These are phyloP conservation scores for Metarhizium album DNA, from an alignment of 2,329 filamentous ascomycete genomes.

Conservation along the genomic window DNA sequence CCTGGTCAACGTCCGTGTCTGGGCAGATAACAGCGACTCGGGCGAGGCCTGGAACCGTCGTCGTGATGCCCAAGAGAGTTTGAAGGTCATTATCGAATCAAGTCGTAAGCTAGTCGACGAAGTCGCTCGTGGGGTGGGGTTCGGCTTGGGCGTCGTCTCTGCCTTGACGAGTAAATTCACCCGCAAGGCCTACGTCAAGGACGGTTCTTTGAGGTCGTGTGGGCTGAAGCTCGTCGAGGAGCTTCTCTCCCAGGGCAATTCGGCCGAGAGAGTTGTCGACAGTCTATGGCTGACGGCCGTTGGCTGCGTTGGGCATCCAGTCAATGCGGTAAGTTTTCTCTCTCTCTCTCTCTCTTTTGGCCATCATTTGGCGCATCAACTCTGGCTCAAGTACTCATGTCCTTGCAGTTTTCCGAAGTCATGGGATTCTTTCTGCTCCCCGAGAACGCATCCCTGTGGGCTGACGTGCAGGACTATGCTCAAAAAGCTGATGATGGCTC, in stretches of 20 bases:
- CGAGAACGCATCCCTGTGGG: constrained; percentile 30
- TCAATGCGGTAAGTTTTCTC: constrained; percentile 25
- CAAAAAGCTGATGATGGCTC: constrained; percentile 22
- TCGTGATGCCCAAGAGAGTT: constrained; percentile 29
- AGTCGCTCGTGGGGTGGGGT: constrained; percentile 18
- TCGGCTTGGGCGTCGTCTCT: constrained; percentile 18
- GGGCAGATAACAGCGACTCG: constrained; percentile 36
- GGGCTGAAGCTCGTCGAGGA: constrained; percentile 28
- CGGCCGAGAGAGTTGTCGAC: constrained; percentile 23
- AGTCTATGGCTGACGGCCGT: constrained; percentile 29
- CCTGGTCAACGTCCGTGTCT: constrained; percentile 32
- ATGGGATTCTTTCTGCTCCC: constrained; percentile 29
- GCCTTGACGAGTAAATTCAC: constrained; percentile 12
- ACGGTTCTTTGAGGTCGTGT: constrained; percentile 27
- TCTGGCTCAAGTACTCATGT: not conserved
- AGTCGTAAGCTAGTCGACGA: constrained; percentile 30
- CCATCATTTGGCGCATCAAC: not conserved
- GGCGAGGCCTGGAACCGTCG: constrained; percentile 35
- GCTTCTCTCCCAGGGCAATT: constrained; percentile 22
- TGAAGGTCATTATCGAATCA: constrained; percentile 24
- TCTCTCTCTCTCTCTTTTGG: too few species aligned
- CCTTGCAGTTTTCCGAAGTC: constrained; percentile 32
- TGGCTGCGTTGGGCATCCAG: constrained; percentile 27
- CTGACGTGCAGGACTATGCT: constrained; percentile 29
- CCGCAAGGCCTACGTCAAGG: constrained; percentile 18